phyloP scores from a whole-genome alignment of 345 rosid species.

The Brassica juncea region DNA sequence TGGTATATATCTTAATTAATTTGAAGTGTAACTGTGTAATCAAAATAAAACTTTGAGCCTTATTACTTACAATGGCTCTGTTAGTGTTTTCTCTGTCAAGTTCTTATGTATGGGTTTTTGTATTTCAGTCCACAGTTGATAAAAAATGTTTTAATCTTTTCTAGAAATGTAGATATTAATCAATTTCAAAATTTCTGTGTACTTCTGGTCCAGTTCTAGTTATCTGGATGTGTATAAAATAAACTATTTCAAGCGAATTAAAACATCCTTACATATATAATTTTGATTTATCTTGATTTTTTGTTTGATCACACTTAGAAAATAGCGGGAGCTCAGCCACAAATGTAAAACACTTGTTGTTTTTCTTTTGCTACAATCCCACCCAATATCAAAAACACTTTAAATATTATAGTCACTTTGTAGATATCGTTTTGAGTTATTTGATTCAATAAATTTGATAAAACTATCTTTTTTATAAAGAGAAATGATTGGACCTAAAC shows the following conservation, averaged over 20 bases:
- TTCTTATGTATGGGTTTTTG: not conserved
- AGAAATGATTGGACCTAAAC: constrained; percentile 15
- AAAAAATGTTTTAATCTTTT: not conserved
- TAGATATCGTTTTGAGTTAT: not conserved
- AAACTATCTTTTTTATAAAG: not conserved
- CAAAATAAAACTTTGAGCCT: not conserved
- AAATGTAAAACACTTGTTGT: not conserved
- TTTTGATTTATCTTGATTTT: not conserved
- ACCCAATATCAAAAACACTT: not conserved
- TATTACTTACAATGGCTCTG: not conserved
- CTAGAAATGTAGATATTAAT: not conserved
- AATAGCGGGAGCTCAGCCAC: not conserved
- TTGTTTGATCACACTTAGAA: not conserved
- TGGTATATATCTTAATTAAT: not conserved
- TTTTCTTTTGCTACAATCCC: not conserved
- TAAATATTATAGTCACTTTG: not conserved
- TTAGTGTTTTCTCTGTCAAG: not conserved
- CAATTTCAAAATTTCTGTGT: not conserved
- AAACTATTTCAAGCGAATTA: not conserved
- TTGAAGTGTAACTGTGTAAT: not conserved
- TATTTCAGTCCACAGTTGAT: not conserved
- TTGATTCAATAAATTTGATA: not conserved
- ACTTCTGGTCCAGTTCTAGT: not conserved
- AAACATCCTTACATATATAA: not conserved
- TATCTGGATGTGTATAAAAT: not conserved